Evolutionary conservation across 805 yeast genomes (phyloP), one percentile per base, ranked within the genome.

Genomic region (Starmerella gropengiesseri): DNA sequence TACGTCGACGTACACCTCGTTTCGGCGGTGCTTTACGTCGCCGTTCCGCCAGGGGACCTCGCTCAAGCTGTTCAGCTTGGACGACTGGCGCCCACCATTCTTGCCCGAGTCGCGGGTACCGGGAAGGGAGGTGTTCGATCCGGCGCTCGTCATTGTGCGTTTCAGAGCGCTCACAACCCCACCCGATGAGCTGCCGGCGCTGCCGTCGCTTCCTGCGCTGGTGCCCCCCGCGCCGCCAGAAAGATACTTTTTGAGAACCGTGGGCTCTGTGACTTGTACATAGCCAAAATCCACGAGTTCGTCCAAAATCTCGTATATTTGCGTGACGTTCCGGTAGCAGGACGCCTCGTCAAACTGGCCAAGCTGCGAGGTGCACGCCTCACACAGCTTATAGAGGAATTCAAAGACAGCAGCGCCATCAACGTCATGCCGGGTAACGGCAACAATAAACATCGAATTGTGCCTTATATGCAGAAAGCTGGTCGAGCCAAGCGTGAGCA

Each of bases 401-500:
- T 89, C 96, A 56, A 86, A 74, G 1, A 87, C 73, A 3, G 76
- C 60, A 1, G 86, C 74, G 26, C 87, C 86, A 58, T 89, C 95
- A 28, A 79, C 83, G 57, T 89, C 91, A 32, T 85, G 78, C 48
- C 96, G 71, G 1, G 93, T 75, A n/a, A 87, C 86, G 0, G 87
- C 94, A 9, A 87, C 94, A 7, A 85, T 54, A 81, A 93, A 91
- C 13, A 89, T 53, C 39, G 70, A 65, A 12, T 69, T 67, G 45
- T 67, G 66, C 50, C 74, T 74, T 37, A 83, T 77, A 56, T 85
- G 87, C 41, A 85, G 70, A 57, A 89, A 91, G 0, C 95, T 80
- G 0, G 97, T 91, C 0, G 94, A 83, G 1, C 97, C 97, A 33
- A 91, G 63, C 0, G 97, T 91, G 33, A 89, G 64, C 1, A 81